A percentile compares a stretch with the other conserved stretches of the same genome.
phyloP scores from a whole-genome alignment of 768 basidiomycete genomes.

The Boletales sp. region DNA sequence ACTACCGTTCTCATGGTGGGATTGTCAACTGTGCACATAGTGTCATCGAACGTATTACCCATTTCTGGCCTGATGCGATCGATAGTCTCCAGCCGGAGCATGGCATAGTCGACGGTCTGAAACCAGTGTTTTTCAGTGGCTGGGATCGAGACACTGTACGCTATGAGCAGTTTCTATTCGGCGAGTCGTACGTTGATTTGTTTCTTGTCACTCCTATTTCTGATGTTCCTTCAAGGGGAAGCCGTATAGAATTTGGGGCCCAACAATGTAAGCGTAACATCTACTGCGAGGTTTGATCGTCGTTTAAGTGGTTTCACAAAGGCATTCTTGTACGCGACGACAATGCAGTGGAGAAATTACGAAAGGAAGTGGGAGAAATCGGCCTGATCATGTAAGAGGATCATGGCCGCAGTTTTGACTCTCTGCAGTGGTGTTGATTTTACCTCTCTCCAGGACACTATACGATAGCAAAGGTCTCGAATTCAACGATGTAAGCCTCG shows the following conservation, averaged over 20 bases:
- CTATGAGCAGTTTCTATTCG: conserved; percentile 59
- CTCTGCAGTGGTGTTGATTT: background rate
- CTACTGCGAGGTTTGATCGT: background rate
- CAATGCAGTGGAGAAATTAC: conserved; percentile 43
- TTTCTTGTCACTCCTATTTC: background rate
- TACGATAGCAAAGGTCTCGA: conserved; percentile 32
- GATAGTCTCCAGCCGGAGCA: conserved; percentile 55
- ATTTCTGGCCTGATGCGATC: conserved; percentile 63
- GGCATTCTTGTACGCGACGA: conserved; percentile 71
- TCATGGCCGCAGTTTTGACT: background rate
- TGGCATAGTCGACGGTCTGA: conserved; percentile 50
- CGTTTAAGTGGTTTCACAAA: conserved; percentile 18
- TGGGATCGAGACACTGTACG: conserved; percentile 40
- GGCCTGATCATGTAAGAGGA: conserved; percentile 53
- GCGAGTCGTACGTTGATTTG: conserved; percentile 36
- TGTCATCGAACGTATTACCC: conserved; percentile 56
- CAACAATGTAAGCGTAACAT: conserved; percentile 51
- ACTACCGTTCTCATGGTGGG: conserved; percentile 70
- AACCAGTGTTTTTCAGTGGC: conserved; percentile 55
- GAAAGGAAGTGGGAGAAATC: conserved; percentile 51
- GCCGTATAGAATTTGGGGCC: conserved; percentile 56
- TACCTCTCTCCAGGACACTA: conserved; percentile 21
- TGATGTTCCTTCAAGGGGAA: conserved; percentile 35
- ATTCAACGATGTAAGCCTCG: conserved; percentile 16
- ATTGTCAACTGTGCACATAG: conserved; percentile 69